phyloP scores from a whole-genome alignment of 192 early-diverging fungal genomes.

The Phlyctochytrium planicorne region DNA sequence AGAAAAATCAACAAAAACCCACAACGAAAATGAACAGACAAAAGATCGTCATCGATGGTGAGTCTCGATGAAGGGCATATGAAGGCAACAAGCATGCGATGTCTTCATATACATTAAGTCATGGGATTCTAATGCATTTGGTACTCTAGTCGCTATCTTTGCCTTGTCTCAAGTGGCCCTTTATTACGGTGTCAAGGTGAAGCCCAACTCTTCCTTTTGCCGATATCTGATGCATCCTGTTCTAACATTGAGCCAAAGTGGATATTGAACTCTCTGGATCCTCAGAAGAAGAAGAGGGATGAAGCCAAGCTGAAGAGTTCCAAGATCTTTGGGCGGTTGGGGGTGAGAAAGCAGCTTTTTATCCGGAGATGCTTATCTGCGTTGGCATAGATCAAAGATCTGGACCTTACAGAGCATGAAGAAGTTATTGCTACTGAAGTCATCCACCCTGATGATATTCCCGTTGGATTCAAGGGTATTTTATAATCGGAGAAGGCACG shows the following conservation, averaged over 20 bases:
- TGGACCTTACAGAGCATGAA: constrained; percentile 91
- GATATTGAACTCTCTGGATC: constrained; percentile 73
- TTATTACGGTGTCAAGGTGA: constrained; percentile 68
- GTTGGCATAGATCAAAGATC: constrained; percentile 64
- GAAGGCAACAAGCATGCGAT: no score
- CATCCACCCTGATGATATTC: constrained; percentile 88
- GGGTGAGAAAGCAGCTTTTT: constrained; percentile 71
- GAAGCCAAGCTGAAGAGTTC: constrained; percentile 75
- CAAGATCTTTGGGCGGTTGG: constrained; percentile 67
- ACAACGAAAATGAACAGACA: no score
- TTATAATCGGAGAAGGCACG: no score
- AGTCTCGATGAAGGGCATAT: no score
- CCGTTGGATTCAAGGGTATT: constrained; percentile 77
- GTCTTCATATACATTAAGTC: no score
- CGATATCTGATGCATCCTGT: no score
- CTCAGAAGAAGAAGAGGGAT: constrained; percentile 66
- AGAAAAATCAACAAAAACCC: no score
- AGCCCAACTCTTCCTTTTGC: no score
- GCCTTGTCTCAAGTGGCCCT: constrained; percentile 86
- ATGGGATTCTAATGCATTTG: no score
- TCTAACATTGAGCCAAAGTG: no score
- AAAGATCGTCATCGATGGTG: no score
- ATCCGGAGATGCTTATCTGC: constrained; percentile 62
- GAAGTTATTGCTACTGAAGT: constrained; percentile 92
- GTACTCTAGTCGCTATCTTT: constrained; percentile 70